Percentiles rank a stretch among this genome's conserved stretches.
Conservation (phyloP, 768 basidiomycete genomes). For the Rhizopogon roseolus region DNA sequence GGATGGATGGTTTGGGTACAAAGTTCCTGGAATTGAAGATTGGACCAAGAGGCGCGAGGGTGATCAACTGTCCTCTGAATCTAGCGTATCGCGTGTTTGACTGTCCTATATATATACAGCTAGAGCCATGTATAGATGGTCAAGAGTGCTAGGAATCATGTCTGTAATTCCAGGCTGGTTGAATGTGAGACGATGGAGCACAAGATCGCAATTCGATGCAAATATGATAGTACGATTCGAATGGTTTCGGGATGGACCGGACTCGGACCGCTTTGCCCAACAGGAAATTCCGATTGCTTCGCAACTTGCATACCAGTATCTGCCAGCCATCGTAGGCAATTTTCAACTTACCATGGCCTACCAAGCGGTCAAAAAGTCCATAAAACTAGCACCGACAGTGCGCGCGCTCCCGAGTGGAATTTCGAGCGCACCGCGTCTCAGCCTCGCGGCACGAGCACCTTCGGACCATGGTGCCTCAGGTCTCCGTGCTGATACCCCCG, state of each 20-base stretch:
- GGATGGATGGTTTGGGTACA: conserved; percentile 24
- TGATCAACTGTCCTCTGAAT: background rate
- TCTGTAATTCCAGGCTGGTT: too few relatives aligned
- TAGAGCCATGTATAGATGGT: too few relatives aligned
- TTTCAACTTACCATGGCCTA: conserved; percentile 51
- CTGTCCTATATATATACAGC: background rate
- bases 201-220: too few relatives aligned
- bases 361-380: conserved; percentile 74
- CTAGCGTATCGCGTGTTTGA: background rate
- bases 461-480: conserved; percentile 46
- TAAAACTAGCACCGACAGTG: conserved; percentile 79
- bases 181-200: too few relatives aligned
- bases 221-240: background rate
- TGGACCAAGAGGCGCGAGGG: conserved; percentile 8
- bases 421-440: conserved; percentile 71
- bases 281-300: background rate
- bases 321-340: background rate
- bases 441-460: conserved; percentile 64
- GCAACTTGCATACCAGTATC: background rate
- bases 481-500: conserved; percentile 58
- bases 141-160: too few relatives aligned
- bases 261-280: background rate
- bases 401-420: conserved; percentile 76
- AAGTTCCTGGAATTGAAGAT: conserved; percentile 22
- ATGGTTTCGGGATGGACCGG: background rate